phyloP scores from a whole-genome alignment of 2,329 filamentous ascomycete genomes.

The Chalaropsis thielavioides region DNA sequence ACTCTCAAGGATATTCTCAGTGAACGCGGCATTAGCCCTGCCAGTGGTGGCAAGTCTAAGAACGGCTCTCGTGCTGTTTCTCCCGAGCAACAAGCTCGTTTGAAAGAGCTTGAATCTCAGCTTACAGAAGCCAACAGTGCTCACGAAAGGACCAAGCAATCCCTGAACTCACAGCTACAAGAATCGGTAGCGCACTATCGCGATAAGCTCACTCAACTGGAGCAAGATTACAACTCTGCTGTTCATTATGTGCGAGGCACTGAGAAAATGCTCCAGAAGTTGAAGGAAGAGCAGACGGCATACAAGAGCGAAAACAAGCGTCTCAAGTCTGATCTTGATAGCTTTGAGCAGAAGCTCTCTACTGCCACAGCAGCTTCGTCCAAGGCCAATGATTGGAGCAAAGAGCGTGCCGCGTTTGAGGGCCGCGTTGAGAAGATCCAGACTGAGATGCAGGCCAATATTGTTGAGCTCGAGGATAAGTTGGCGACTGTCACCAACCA shows the following conservation, averaged over 20 bases:
- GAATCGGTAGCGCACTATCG: conserved; percentile 82
- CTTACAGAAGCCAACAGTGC: conserved; percentile 61
- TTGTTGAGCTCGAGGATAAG: conserved; percentile 55
- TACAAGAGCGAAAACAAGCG: conserved; percentile 78
- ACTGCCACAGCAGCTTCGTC: conserved; percentile 26
- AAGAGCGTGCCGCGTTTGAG: conserved; percentile 53
- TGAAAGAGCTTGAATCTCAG: conserved; percentile 79
- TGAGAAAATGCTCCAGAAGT: conserved; percentile 96
- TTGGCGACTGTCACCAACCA: conserved; percentile 55
- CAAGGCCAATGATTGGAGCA: conserved; percentile 53
- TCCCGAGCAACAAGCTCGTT: conserved; percentile 62
- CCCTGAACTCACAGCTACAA: conserved; percentile 64
- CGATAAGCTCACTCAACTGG: conserved; percentile 82
- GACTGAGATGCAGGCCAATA: conserved; percentile 49
- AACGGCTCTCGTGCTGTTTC: conserved; percentile 58
- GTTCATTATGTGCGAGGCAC: conserved; percentile 97
- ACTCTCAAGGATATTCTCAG: conserved; percentile 84
- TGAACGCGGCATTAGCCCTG: conserved; percentile 74
- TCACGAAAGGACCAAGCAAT: conserved; percentile 71
- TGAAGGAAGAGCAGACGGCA: conserved; percentile 90
- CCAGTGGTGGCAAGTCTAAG: conserved; percentile 49
- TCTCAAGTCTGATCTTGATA: conserved; percentile 67
- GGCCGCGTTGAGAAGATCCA: conserved; percentile 56
- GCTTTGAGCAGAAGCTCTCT: conserved; percentile 41
- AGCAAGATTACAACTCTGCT: conserved; percentile 94